These are phyloP conservation scores for Moesziomyces parantarcticus DNA, from an alignment of 1,284 basidiomycete species.

Conservation along the genomic window DNA sequence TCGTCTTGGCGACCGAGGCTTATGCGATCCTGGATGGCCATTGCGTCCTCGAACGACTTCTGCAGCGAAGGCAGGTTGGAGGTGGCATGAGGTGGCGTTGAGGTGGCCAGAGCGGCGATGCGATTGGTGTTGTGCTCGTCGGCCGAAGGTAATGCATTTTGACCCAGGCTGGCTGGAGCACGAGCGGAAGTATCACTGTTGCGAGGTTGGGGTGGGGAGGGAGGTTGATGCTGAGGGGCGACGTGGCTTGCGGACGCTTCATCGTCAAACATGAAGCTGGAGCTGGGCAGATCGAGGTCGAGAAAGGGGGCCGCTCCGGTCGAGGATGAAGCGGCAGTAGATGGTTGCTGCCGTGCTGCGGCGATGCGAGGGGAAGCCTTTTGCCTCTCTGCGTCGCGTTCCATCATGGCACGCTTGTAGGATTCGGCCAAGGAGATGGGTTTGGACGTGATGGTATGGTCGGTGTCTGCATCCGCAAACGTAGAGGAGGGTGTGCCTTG, in stretches of 20 bases:
- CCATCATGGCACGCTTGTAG: conserved; percentile 41
- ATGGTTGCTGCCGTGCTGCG: not conserved
- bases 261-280: conserved; percentile 36
- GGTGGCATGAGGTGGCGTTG: conserved; percentile 7
- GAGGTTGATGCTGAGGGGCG: not conserved
- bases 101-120: conserved; percentile 5
- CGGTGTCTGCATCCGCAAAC: conserved; percentile 1
- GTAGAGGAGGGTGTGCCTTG: not conserved
- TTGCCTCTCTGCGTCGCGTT: conserved; percentile 25
- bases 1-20: conserved; percentile 6
- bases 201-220: not conserved
- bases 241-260: conserved; percentile 2
- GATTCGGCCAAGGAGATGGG: conserved; percentile 32
- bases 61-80: conserved; percentile 17
- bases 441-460: conserved; percentile 6
- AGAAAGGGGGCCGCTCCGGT: conserved; percentile 25
- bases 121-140: conserved; percentile 5
- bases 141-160: not conserved
- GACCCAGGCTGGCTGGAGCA: no score
- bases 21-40: conserved; percentile 20
- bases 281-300: conserved; percentile 41
- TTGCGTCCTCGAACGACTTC: conserved; percentile 26
- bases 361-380: conserved; percentile 5
- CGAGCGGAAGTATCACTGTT: not conserved
- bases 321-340: not conserved